Base-by-base conservation (phyloP, 1,284 basidiomycete genomes). In the Leccinum subrobustum region DNA sequence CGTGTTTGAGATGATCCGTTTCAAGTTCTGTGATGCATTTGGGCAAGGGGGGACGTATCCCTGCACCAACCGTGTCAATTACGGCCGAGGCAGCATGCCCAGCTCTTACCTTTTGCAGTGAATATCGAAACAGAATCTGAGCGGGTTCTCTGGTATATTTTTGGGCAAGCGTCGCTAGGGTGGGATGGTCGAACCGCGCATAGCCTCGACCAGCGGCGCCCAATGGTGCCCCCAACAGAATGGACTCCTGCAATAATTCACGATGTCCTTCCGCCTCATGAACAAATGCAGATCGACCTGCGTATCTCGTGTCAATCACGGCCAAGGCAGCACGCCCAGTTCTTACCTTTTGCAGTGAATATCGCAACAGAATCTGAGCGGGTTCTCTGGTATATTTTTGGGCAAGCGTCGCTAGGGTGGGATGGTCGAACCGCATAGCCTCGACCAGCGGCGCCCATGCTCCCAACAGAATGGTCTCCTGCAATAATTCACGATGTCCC, bases 291-390 rank as follows among this genome's bases (percentile, higher is more conserved):
- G 29, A 31, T 31, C 29, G 29, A 4, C 29, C 29, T 31, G 29
- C 29, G 29, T 31, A 31, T 31, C 0, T 31, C 29, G 14, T 33
- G 11, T 42, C 35, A 56, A 54, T 47, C 18, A 53, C 18, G 35
- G 51, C 35, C 14, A 23, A 56, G 7, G 39, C 9, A 35, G 53
- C 35, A 50, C 33, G 25, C 12, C 57, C 54, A 52, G 64, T 42
- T 44, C 58, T 48, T 68, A 88, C 89, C 85, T 90, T 83, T 80
- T 91, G 91, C n/a, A 95, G 72, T 12, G 85, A 88, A 78, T 58
- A 71, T 64, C 68, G 63, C 52, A 93, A 76, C 51, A 93, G 20
- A 50, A 95, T 77, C 67, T 93, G 90, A 1, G 87, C 83, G 14
- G 84, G 78, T 48, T 14, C 76, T 69, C 87, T 91, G 35, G 73